Base-by-base conservation (phyloP, 2,329 filamentous ascomycete species). In the Colletotrichum paranaense region DNA sequence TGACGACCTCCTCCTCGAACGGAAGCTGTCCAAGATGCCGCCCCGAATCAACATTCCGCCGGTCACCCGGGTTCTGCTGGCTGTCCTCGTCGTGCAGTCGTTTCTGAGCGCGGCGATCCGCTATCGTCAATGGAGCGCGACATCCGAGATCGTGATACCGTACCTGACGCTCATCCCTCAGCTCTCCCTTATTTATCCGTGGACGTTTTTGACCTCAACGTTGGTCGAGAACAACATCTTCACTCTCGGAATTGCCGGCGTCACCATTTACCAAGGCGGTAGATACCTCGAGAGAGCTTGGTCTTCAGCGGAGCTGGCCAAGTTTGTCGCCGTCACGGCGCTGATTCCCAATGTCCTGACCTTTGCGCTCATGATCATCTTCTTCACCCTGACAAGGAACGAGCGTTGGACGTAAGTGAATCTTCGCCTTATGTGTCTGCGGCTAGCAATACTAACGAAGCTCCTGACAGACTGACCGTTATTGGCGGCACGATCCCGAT, bases 211-310 rank as follows among this genome's bases (percentile, higher is more conserved):
- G 68, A 94, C 94, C 3, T 93, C 95, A 2, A 94, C 95, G 0
- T 89, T 98, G 69, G 95, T 98, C 62, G 97, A 99, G 86, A 93
- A 94, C 83, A 98, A 98, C 82, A 87, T 98, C 78, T 93, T 98
- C 79, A 97, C 95, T 12, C 88, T 98, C 56, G 84, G 90, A 30
- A 91, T 97, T 70, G 95, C 94, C 60, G 92, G 89, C 32, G 86
- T 92, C 56, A 95, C 95, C 1, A 84, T 98, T 67, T 97, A 95
- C 83, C 94, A 98, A 85, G 96, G 96, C 68, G 97, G 97, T 11
- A 92, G 95, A 78, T 99, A 99, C 82, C 90, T 99, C 26, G 97
- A 99, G 88, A 89, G 97, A 79, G 96, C 97, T 42, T 99, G 96
- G 97, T 95, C 95, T 38, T 96, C 94, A 30, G 90, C 90, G 70